Evolutionary conservation across 2,329 filamentous ascomycete genomes (phyloP), one percentile per base, ranked within the genome.

Genomic region (Myriosclerotinia scirpicola): DNA sequence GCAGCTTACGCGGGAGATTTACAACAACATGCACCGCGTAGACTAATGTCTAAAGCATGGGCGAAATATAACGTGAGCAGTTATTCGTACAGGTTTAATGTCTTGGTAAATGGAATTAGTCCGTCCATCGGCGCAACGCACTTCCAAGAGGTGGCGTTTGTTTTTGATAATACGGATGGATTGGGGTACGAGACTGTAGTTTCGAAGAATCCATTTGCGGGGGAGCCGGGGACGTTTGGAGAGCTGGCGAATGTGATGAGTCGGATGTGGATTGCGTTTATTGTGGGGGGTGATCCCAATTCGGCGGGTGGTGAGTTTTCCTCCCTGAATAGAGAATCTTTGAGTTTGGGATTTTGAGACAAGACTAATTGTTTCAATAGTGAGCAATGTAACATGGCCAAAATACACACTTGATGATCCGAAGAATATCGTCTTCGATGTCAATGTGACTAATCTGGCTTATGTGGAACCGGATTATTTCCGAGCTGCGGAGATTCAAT

Each of bases 41-140:
- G 86, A 4, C 77, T 81, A 30, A 81, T 83, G 6, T 83, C 81
- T 68, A 78, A 84, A 70, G 77, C 79, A 1, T 88, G 85, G 82
- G 77, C 83, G 9, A 76, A 78, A 4, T 74, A 79, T 34, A 79
- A 79, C 12, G 73, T 84, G 0, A 75, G 81, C 8, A 84, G 84
- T 12, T 89, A 84, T 76, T 83, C 81, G 72, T 89, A 87, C 77
- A 82, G 84, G 56, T 89, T 89, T 79, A 85, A 89, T 72, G 84
- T 84, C 11, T 76, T 82, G 20, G 76, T 81, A 0, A 78, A 80
- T 4, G 82, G 83, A 12, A 70, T 81, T 1, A 75, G 79, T 0
- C 76, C 78, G 14, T 75, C 77, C 1, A 73, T 77, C 0, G 83
- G 82, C 0, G 82, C 81, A 0, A 80, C 81, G 0, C 86, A 88